A percentile compares a stretch with the other conserved stretches of the same genome.
These are phyloP conservation scores for Ophiostoma novo-ulmi DNA, from an alignment of 2,329 filamentous ascomycete genomes.

Conservation along the genomic window DNA sequence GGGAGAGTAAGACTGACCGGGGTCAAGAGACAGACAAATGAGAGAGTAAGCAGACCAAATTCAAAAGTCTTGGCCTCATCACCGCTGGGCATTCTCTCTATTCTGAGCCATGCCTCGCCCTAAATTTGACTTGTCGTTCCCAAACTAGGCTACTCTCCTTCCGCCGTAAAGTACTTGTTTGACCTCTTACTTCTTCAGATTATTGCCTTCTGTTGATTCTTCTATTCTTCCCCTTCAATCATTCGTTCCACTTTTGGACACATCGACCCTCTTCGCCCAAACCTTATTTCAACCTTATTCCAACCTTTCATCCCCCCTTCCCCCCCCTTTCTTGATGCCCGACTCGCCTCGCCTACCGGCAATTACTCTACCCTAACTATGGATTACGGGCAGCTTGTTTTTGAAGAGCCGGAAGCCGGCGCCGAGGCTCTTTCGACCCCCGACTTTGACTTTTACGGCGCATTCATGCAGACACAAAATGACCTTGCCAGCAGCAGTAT, in stretches of 20 bases:
- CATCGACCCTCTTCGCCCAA: neutral
- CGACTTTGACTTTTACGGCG: conserved; percentile 1
- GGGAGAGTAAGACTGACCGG: conserved; percentile 1
- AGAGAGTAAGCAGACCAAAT: neutral
- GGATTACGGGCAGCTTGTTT: conserved; percentile 24
- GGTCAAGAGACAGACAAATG: neutral
- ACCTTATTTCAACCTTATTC: neutral
- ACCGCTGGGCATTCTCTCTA: neutral
- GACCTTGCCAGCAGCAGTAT: neutral
- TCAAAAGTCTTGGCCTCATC: neutral
- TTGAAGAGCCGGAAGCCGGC: conserved; percentile 16
- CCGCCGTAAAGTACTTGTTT: neutral
- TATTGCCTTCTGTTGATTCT: neutral
- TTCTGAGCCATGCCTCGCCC: conserved; percentile 4
- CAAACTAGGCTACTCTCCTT: neutral
- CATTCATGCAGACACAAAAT: neutral
- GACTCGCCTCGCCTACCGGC: neutral
- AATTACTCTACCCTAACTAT: conserved; percentile 11
- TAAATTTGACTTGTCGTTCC: neutral
- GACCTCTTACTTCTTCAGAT: neutral
- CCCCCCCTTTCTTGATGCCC: neutral
- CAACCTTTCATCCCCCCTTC: neutral
- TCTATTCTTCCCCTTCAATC: neutral
- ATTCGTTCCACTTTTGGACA: neutral
- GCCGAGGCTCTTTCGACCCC: conserved; percentile 13